Evolutionary conservation across 306 rosid species (phyloP).

Genomic region (Ochetophila trinervis): DNA sequence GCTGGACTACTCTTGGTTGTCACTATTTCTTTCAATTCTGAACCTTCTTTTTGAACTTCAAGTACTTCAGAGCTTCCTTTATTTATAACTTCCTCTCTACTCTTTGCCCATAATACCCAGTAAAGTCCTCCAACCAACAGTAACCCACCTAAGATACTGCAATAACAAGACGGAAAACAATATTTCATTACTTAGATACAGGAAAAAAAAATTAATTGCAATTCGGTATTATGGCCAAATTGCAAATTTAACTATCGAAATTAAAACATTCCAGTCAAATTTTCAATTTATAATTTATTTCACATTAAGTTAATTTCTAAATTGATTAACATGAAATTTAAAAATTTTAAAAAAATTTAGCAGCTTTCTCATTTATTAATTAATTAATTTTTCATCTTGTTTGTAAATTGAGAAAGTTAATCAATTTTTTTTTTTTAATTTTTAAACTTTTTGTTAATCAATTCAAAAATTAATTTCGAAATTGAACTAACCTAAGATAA

Average conservation of each 20-base stretch:
- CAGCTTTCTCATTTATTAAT: too few relatives aligned
- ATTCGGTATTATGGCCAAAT: too few relatives aligned
- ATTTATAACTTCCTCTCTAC: slow-evolving; percentile 41
- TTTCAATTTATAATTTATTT: neutral
- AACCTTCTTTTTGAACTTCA: slow-evolving; percentile 7
- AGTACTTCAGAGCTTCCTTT: slow-evolving; percentile 1
- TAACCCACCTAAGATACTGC: slow-evolving; percentile 62
- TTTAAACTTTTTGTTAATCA: too few relatives aligned
- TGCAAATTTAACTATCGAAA: neutral
- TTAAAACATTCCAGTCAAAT: neutral
- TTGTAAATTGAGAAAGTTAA: too few relatives aligned
- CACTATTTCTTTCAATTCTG: slow-evolving; percentile 16
- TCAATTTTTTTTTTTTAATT: too few relatives aligned
- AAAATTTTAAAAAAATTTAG: too few relatives aligned
- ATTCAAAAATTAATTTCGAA: neutral
- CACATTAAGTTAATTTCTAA: too few relatives aligned
- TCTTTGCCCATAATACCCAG: slow-evolving; percentile 76
- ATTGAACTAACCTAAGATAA: too few relatives aligned
- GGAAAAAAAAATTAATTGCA: too few relatives aligned
- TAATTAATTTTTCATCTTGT: too few relatives aligned
- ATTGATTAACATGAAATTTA: too few relatives aligned
- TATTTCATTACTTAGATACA: neutral
- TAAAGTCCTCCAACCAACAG: slow-evolving; percentile 63
- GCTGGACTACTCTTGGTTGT: slow-evolving; percentile 1
- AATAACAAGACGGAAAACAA: neutral